Evolutionary conservation across 2,329 filamentous ascomycete genomes (phyloP).

Genomic region (Trichoderma cornu-damae): DNA sequence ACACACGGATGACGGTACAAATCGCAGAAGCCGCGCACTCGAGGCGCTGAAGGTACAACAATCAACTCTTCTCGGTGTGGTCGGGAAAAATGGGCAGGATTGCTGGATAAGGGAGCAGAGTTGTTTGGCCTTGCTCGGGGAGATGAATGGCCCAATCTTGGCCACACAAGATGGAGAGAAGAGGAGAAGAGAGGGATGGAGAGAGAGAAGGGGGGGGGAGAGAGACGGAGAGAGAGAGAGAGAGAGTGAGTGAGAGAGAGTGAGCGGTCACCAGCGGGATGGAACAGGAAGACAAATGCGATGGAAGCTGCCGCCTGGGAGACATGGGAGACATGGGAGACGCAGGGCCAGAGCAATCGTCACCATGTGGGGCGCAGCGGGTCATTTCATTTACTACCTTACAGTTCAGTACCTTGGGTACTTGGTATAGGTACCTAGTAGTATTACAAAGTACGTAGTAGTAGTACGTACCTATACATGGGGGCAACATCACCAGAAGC

Average conservation of each 20-base stretch:
- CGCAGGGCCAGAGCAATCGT: conserved; percentile 4
- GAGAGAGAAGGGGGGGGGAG: no score
- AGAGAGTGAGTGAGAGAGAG: no score
- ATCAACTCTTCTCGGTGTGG: not conserved
- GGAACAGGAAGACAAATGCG: conserved; percentile 1
- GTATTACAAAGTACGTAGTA: no score
- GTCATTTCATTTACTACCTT: no score
- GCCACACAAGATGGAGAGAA: not conserved
- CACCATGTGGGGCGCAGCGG: conserved; percentile 19
- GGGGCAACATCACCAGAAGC: conserved; percentile 8
- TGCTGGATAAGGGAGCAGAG: not conserved
- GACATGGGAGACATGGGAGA: not conserved
- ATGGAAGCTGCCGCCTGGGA: conserved; percentile 9
- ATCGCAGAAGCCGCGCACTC: conserved; percentile 1
- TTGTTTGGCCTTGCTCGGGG: not conserved
- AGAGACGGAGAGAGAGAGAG: no score
- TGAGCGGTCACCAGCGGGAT: conserved; percentile 19
- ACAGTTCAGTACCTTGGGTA: no score
- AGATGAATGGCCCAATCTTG: not conserved
- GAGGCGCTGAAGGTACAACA: not conserved
- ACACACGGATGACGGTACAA: conserved; percentile 4
- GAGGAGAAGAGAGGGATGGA: no score
- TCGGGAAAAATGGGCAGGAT: not conserved
- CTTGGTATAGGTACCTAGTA: no score
- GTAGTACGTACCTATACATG: no score